phyloP scores from a whole-genome alignment of 1,284 basidiomycete genomes.

The Chalciporus sp. region DNA sequence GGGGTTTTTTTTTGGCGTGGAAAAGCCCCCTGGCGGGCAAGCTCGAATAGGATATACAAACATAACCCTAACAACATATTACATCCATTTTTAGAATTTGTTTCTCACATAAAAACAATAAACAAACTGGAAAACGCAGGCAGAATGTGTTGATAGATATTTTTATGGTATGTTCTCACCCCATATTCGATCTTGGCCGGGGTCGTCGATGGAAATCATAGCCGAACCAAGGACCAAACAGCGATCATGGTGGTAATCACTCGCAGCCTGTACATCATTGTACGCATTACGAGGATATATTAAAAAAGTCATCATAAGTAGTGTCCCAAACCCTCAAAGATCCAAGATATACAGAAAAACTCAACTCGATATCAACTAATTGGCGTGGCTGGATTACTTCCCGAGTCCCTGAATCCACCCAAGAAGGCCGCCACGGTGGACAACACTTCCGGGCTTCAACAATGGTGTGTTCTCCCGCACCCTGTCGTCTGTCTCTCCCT shows the following conservation, averaged over 20 bases:
- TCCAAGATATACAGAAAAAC: background rate
- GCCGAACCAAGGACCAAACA: no score
- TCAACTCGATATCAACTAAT: background rate
- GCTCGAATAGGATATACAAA: no score
- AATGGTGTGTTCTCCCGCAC: conserved; percentile 28
- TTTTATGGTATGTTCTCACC: no score
- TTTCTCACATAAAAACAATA: no score
- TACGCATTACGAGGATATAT: background rate
- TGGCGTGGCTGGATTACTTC: conserved; percentile 8
- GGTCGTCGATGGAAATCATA: no score
- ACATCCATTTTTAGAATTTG: no score
- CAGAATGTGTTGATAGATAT: no score
- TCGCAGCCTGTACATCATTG: background rate
- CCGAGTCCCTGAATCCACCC: conserved; percentile 32
- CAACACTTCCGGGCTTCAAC: conserved; percentile 24
- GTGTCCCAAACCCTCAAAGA: background rate
- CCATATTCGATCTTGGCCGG: no score
- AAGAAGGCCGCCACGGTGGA: conserved; percentile 26
- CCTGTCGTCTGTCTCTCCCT: conserved; percentile 20
- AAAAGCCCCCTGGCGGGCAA: no score
- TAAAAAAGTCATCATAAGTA: background rate
- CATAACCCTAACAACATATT: no score
- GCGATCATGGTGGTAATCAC: background rate
- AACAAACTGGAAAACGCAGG: no score
- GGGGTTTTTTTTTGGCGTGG: no score